Base-by-base conservation (phyloP, 1,284 basidiomycete genomes). In the Cryptococcus amylolentus region DNA sequence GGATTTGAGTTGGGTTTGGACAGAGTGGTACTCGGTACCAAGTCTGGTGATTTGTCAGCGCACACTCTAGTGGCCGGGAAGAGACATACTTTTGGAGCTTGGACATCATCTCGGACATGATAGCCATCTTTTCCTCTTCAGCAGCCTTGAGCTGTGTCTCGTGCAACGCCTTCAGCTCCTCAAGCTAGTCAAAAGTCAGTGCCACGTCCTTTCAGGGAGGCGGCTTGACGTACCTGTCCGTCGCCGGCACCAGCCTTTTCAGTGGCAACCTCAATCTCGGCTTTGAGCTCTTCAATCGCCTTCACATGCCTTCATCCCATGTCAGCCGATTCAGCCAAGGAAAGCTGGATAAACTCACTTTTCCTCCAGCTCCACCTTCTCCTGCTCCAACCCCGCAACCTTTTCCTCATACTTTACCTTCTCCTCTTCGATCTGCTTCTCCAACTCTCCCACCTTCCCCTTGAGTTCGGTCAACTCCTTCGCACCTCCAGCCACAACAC, bases 361-460 rank as follows among this genome's bases (percentile, higher is more conserved):
- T 14, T 64, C 48, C 49, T 71, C 68, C 5, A 72, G 51, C 37
- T 67, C 58, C 27, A 38, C 49, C 45, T 58, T 65, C 49, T 68
- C 58, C 44, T 59, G 55, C 27, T 43, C 56, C 37, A 67, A 52
- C 44, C 55, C 60, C 2, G 52, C 61, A 43, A 67, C 39, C 50
- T 59, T 61, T 2, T 54, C 56, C 44, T 66, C 67, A 27, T 64
- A 59, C 6, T 47, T 62, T 4, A 49, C 50, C 49, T 64, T 64
- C 53, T 59, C 60, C 3, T 52, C 51, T 23, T 16, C 49, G 26
- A 68, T 48, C 39, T 56, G 39, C 28, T 56, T 53, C 49, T 69
- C 66, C 7, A 69, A 51, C 39, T 63, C 62, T 14, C 56, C 61
- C 28, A 69, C 38, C 43, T 54, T 59, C 8, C 28, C 38, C 54